Evolutionary conservation across 1,139 yeast genomes (phyloP).

Genomic region (Magnusiomyces tetraspermus): DNA sequence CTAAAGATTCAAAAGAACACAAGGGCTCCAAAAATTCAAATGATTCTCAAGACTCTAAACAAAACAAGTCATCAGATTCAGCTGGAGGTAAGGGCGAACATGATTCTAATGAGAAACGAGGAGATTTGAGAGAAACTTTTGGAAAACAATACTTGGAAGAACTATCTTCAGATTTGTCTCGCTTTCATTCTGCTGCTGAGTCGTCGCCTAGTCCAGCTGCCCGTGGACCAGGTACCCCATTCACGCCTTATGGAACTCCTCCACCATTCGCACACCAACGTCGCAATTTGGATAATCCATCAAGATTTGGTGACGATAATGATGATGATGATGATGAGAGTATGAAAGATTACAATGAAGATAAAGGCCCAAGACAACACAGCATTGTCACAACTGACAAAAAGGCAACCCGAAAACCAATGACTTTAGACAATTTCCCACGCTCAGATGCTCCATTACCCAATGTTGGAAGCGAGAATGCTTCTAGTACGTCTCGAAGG

Average conservation of each 20-base stretch:
- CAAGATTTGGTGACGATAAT: neutral
- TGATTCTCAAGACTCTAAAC: neutral
- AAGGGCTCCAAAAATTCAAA: neutral
- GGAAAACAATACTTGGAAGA: neutral
- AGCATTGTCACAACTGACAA: neutral
- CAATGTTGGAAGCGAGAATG: neutral
- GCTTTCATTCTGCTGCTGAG: slow-evolving; percentile 2
- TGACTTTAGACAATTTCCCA: neutral
- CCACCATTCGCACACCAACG: slow-evolving; percentile 1
- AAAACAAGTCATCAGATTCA: neutral
- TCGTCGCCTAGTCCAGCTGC: slow-evolving; percentile 7
- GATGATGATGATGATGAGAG: neutral
- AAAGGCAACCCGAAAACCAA: neutral
- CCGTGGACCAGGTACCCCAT: slow-evolving; percentile 3
- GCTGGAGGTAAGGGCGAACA: neutral
- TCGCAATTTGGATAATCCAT: neutral
- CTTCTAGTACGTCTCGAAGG: neutral
- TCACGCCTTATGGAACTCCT: slow-evolving; percentile 4
- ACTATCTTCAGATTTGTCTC: neutral
- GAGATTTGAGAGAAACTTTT: neutral
- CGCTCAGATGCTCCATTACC: neutral
- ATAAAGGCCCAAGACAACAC: neutral
- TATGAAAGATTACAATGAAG: neutral
- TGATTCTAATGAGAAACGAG: neutral
- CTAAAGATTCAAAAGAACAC: neutral